Conservation (phyloP, 352 stramenopile genomes). For the Blastocystis sp. region DNA sequence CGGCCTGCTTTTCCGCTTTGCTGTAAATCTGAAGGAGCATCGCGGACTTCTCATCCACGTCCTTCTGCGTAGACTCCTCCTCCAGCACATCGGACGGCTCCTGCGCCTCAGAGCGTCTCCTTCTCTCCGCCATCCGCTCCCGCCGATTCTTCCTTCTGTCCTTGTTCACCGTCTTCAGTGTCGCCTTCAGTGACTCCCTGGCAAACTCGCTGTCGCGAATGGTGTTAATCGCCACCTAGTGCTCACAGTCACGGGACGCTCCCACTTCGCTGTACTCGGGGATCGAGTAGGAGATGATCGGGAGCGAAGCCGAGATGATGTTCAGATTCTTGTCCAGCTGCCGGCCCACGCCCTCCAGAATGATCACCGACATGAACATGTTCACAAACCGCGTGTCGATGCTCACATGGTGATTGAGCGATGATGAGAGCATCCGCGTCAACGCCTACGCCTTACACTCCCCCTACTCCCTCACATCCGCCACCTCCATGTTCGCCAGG, state of each 20-base stretch:
- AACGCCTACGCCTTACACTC: constrained; percentile 37
- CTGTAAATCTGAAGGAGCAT: constrained; percentile 18
- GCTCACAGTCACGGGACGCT: neutral
- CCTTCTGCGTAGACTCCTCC: neutral
- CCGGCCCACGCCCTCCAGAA: constrained; percentile 65
- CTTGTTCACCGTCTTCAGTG: neutral
- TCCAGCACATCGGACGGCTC: neutral
- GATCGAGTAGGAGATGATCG: constrained; percentile 47
- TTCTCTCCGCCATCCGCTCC: neutral
- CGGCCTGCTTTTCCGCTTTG: neutral
- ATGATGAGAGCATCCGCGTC: constrained; percentile 53
- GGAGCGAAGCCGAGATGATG: constrained; percentile 39
- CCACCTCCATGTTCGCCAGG: constrained; percentile 54
- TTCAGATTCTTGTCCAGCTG: constrained; percentile 62
- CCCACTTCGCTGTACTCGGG: constrained; percentile 59
- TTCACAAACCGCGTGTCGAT: constrained; percentile 59
- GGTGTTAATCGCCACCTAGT: constrained; percentile 30
- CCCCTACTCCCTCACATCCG: neutral
- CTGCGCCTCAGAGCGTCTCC: neutral
- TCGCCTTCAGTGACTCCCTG: constrained; percentile 11
- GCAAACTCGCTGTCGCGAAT: constrained; percentile 52
- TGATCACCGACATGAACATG: constrained; percentile 68
- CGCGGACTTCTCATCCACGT: neutral
- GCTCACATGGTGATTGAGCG: constrained; percentile 47
- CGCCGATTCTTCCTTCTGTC: neutral